Evolutionary conservation across 2,329 filamentous ascomycete genomes (phyloP), one percentile per base, ranked within the genome.

Genomic region (Canariomyces notabilis): DNA sequence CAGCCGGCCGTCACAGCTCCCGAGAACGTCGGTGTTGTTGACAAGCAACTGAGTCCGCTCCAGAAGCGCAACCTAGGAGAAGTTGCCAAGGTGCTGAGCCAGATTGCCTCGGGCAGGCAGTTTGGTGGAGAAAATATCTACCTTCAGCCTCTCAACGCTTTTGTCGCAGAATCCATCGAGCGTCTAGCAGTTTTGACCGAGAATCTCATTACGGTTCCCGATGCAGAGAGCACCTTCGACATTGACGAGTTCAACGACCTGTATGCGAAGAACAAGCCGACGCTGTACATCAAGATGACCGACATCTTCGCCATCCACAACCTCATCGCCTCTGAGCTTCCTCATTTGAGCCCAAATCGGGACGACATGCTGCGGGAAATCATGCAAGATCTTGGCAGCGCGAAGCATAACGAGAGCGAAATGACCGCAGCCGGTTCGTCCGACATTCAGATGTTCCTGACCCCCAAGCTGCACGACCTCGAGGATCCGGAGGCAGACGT

Each of bases 181-280:
- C 79, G 90, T 19, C 74, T 96, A 48, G 78, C 80, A 23, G 77
- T 85, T 11, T 88, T 93, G 36, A 87, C 87, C 68, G 77, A 76
- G 37, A 80, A 85, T 26, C 68, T 97, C 50, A 88, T 98, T 55
- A 80, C 85, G 11, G 87, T 97, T 11, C 82, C 86, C 12, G 85
- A 93, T 58, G 87, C 89, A 0, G 93, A 98, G 66, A 77, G 81
- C 42, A 93, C 93, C 19, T 98, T 97, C 62, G 90, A 97, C 65
- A 96, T 98, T 63, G 93, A 98, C 63, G 93, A 97, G 64, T 98
- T 93, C 78, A 97, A 96, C 63, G 93, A 98, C 61, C 77, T 98
- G 6, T 97, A 97, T 63, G 87, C 91, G 46, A 90, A 94, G 65
- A 93, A 89, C 54, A 95, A 95, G 67, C 93, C 93, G 6, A 97